These are phyloP conservation scores for Zasmidium citrigriseum DNA, from an alignment of 2,329 filamentous ascomycete genomes.

Conservation along the genomic window DNA sequence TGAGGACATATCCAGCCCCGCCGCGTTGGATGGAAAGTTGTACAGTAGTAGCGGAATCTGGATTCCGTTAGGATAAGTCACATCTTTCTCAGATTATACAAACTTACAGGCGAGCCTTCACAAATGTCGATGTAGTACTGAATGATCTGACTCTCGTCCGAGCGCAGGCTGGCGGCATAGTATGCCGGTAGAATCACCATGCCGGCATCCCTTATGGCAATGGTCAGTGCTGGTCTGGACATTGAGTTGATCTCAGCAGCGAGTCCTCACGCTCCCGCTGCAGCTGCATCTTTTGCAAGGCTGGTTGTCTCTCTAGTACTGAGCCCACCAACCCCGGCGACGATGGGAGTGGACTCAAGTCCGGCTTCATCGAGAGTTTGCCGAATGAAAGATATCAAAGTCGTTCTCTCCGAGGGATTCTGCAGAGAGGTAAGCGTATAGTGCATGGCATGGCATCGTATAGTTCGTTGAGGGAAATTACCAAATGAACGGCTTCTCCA, in stretches of 20 bases:
- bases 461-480: too few relatives aligned
- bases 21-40: neutral
- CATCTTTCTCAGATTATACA: neutral
- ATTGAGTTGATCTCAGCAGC: neutral
- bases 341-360: neutral
- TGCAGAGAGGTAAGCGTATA: neutral
- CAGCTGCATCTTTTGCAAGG: neutral
- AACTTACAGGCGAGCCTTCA: neutral
- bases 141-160: neutral
- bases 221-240: neutral
- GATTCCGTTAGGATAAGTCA: neutral
- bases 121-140: neutral
- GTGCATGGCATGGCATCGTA: neutral
- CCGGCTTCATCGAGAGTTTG: neutral
- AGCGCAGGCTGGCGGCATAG: neutral
- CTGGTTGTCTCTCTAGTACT: neutral
- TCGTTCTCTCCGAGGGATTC: neutral
- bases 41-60: neutral
- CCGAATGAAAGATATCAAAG: neutral
- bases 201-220: neutral
- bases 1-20: neutral
- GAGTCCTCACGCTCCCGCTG: neutral
- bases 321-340: neutral
- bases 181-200: neutral
- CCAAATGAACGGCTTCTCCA: neutral